These are phyloP conservation scores for Eimeria nieschulzi DNA, from an alignment of 169 alveolate species.

Conservation along the genomic window DNA sequence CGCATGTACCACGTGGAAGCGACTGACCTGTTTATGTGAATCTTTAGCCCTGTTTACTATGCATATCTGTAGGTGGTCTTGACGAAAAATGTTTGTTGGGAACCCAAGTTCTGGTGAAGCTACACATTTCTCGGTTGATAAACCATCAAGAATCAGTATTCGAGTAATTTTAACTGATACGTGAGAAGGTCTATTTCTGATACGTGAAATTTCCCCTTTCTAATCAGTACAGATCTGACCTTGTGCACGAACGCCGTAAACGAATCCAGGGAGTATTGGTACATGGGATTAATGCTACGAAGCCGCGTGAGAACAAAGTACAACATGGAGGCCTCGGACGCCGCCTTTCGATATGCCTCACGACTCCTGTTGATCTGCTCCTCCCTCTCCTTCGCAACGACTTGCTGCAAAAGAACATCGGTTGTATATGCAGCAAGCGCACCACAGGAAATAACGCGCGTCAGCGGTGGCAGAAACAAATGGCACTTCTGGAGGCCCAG, in stretches of 20 bases:
- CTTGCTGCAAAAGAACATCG: conserved; percentile 22
- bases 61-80: too few species aligned
- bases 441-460: too few species aligned
- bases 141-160: too few species aligned
- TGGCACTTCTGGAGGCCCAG: too few species aligned
- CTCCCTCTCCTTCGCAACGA: conserved; percentile 88
- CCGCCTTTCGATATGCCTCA: conserved; percentile 95
- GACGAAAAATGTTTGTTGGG: too few species aligned
- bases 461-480: too few species aligned
- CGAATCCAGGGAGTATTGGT: conserved; percentile 95
- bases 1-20: background rate
- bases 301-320: conserved; percentile 94
- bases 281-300: conserved; percentile 96
- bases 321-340: conserved; percentile 97
- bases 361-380: conserved; percentile 93
- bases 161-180: too few species aligned
- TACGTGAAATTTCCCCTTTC: too few species aligned
- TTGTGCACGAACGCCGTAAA: conserved; percentile 91
- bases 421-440: too few species aligned
- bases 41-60: too few species aligned
- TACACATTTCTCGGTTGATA: background rate
- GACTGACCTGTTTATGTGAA: background rate
- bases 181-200: too few species aligned
- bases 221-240: conserved; percentile 43
- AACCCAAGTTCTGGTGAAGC: background rate